Evolutionary conservation across 1,284 basidiomycete species (phyloP), one percentile per base, ranked within the genome.

Genomic region (Rhodofomes roseus): DNA sequence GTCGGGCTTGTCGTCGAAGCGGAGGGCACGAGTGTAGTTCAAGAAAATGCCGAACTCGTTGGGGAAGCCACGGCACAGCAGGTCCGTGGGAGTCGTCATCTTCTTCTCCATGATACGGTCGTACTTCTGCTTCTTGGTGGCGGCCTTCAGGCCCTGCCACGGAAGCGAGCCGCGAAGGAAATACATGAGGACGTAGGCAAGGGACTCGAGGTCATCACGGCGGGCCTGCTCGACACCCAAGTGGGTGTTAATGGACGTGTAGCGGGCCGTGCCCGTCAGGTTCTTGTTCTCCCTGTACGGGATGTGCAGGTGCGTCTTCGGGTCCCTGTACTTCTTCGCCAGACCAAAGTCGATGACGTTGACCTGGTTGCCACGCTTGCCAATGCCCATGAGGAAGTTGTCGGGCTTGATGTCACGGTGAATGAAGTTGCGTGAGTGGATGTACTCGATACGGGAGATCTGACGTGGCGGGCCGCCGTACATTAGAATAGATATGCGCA

Each of bases 231-330:
- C 92, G 58, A 98, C 96, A 70, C 96, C 97, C 72, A 98, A 77
- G 74, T 99, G 97, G 51, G 96, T 99, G 81, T 99, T 99, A 82
- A 99, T 98, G 29, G 95, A 98, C 1, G 96, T 99, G 84, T 99
- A 99, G 59, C 96, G 93, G 63, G 96, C 97, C 25, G 97, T 99
- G 65, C 97, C 97, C 1, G 96, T 99, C 68, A 99, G 78, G 75
- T 98, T 99, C 91, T 99, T 98, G 86, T 99, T 98, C 87, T 99
- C 97, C 70, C 96, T 86, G 85, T 99, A 99, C 3, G 96, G 96
- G 68, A 99, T 99, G 76, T 99, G 97, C 48, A 98, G 85, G 75
- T 99, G 96, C 58, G 97, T 99, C 87, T 98, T 98, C 46, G 96
- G 96, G 81, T 99, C 96, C 62, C 97, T 87, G 85, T 97, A 99